A percentile compares a stretch with the other conserved stretches of the same genome.
phyloP scores from a whole-genome alignment of 2,329 filamentous ascomycete species.

The Aspergillus eucalypticola region DNA sequence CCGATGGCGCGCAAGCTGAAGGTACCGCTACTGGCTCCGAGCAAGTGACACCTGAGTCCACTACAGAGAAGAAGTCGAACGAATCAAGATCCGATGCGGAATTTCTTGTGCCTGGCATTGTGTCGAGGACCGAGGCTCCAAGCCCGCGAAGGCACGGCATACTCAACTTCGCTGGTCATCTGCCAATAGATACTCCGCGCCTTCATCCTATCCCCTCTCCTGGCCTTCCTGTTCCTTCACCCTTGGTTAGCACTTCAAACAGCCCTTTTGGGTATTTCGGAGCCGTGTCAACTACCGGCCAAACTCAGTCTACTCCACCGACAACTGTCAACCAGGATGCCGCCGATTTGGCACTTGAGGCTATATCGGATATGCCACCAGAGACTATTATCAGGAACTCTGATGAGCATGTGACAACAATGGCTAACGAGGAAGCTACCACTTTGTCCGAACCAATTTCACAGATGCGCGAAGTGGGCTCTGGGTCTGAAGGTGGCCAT shows the following conservation, averaged over 20 bases:
- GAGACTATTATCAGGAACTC: background rate
- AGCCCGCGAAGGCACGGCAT: conserved; percentile 4
- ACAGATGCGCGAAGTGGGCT: background rate
- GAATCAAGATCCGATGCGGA: background rate
- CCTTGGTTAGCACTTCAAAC: conserved; percentile 33
- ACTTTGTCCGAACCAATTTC: background rate
- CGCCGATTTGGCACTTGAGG: background rate
- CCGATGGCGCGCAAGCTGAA: background rate
- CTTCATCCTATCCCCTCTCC: conserved; percentile 43
- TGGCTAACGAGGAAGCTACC: background rate
- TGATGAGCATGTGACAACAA: background rate
- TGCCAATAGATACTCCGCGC: conserved; percentile 39
- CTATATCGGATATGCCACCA: background rate
- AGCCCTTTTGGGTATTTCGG: conserved; percentile 36
- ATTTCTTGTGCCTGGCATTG: conserved; percentile 9
- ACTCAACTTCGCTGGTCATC: conserved; percentile 11
- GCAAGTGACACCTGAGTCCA: background rate
- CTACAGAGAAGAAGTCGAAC: background rate
- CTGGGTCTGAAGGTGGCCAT: background rate
- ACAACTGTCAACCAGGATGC: conserved; percentile 1
- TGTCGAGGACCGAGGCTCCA: background rate
- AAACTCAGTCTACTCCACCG: conserved; percentile 12
- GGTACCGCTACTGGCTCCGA: background rate
- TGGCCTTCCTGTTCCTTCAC: conserved; percentile 43
- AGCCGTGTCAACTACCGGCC: conserved; percentile 15